phyloP scores from a whole-genome alignment of 768 basidiomycete species.

The Russula earlei region DNA sequence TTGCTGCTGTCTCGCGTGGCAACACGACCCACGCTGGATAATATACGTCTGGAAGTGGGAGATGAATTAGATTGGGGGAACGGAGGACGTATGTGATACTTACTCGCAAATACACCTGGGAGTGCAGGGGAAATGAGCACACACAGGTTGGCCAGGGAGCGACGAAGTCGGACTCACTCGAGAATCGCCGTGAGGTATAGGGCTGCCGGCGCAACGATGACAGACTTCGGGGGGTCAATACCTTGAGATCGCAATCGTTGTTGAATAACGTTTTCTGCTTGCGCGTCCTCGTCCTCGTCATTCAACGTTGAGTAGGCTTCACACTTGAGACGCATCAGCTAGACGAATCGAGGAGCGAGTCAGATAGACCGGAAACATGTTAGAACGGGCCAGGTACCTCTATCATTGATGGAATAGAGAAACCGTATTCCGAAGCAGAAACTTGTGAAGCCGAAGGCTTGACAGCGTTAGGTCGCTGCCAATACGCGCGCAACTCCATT shows the following conservation, averaged over 20 bases:
- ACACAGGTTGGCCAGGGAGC: background rate
- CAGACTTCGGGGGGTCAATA: constrained; percentile 36
- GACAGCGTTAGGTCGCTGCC: constrained; percentile 54
- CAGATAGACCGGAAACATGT: constrained; percentile 2
- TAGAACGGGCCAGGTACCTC: constrained; percentile 41
- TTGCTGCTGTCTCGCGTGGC: constrained; percentile 79
- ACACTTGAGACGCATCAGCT: constrained; percentile 79
- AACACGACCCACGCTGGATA: constrained; percentile 77
- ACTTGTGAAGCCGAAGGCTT: constrained; percentile 22
- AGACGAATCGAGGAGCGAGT: constrained; percentile 7
- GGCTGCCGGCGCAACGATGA: constrained; percentile 65
- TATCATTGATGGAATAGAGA: constrained; percentile 65
- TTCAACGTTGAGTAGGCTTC: constrained; percentile 83
- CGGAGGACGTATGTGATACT: constrained; percentile 26
- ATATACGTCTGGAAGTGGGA: constrained; percentile 53
- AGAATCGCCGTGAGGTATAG: constrained; percentile 88
- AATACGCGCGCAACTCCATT: constrained; percentile 83
- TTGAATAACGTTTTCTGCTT: constrained; percentile 51
- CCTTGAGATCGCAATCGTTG: constrained; percentile 44
- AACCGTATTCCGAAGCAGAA: constrained; percentile 48
- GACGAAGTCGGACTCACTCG: constrained; percentile 51
- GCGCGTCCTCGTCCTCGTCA: constrained; percentile 66
- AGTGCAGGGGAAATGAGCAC: constrained; percentile 19
- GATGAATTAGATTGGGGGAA: constrained; percentile 6
- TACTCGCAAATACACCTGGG: constrained; percentile 81